Percentiles rank a stretch among this genome's conserved stretches.
phyloP scores from a whole-genome alignment of 257 asterid genomes.

The Solanum chiquidenum region DNA sequence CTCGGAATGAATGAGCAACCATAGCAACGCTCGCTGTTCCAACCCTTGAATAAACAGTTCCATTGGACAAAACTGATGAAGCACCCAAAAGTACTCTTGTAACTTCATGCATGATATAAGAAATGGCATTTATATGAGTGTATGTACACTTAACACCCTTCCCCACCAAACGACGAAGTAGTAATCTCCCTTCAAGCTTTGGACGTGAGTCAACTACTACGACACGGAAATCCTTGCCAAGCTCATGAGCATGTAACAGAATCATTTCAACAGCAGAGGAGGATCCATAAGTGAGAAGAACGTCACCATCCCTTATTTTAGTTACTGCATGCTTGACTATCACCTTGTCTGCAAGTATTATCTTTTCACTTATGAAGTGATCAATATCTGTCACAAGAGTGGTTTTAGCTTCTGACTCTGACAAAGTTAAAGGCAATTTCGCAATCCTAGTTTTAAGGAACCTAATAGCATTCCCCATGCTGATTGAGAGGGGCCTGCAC shows the following conservation, averaged over 20 bases:
- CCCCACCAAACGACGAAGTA: constrained; percentile 75
- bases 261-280: constrained; percentile 85
- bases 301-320: constrained; percentile 76
- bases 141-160: constrained; percentile 75
- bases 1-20: constrained; percentile 81
- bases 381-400: constrained; percentile 54
- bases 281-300: constrained; percentile 75
- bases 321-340: constrained; percentile 80
- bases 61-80: constrained; percentile 72
- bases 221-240: constrained; percentile 69
- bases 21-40: constrained; percentile 91
- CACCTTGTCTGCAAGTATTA: constrained; percentile 68
- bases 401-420: constrained; percentile 76
- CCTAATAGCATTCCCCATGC: constrained; percentile 87
- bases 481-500: constrained; percentile 86
- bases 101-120: constrained; percentile 78
- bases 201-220: constrained; percentile 86
- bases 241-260: constrained; percentile 69
- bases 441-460: constrained; percentile 65
- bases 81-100: constrained; percentile 81
- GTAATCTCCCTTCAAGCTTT: constrained; percentile 72
- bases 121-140: constrained; percentile 76
- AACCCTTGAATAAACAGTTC: constrained; percentile 87
- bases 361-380: constrained; percentile 57
- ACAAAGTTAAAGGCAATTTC: constrained; percentile 45